phyloP scores from a whole-genome alignment of 2,329 filamentous ascomycete species.

The Alternaria sp. region DNA sequence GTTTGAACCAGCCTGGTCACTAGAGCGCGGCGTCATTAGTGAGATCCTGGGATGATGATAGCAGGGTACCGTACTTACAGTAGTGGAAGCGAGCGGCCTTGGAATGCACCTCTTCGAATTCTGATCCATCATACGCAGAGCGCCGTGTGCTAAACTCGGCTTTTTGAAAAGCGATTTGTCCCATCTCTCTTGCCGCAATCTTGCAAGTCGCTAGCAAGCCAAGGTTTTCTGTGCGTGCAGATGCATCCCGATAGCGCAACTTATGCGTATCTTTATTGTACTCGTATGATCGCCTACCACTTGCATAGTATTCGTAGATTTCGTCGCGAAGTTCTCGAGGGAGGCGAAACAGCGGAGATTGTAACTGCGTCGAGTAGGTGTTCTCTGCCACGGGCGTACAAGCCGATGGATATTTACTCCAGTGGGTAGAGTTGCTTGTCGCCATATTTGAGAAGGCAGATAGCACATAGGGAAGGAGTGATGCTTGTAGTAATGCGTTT shows the following conservation, averaged over 20 bases:
- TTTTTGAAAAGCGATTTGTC: not conserved
- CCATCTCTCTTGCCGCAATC: fast-evolving
- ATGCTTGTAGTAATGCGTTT: not conserved
- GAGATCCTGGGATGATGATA: no score
- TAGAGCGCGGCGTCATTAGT: no score
- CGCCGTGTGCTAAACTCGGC: not conserved
- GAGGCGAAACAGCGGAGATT: not conserved
- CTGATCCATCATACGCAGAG: not conserved
- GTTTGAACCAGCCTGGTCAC: no score
- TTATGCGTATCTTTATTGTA: not conserved
- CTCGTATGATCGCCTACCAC: not conserved
- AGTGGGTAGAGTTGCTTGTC: not conserved
- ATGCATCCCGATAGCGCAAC: not conserved
- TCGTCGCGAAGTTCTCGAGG: not conserved
- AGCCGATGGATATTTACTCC: not conserved
- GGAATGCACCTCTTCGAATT: no score
- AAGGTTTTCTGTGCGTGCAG: not conserved
- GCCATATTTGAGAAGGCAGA: not conserved
- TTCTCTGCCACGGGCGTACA: fast-evolving
- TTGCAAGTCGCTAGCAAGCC: not conserved
- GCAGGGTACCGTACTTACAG: no score
- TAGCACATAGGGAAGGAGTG: not conserved
- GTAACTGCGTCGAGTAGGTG: not conserved
- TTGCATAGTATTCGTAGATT: not conserved
- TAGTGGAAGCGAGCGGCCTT: no score